phyloP scores from a whole-genome alignment of 2,329 filamentous ascomycete species.

The Sordariomycetes sp. region DNA sequence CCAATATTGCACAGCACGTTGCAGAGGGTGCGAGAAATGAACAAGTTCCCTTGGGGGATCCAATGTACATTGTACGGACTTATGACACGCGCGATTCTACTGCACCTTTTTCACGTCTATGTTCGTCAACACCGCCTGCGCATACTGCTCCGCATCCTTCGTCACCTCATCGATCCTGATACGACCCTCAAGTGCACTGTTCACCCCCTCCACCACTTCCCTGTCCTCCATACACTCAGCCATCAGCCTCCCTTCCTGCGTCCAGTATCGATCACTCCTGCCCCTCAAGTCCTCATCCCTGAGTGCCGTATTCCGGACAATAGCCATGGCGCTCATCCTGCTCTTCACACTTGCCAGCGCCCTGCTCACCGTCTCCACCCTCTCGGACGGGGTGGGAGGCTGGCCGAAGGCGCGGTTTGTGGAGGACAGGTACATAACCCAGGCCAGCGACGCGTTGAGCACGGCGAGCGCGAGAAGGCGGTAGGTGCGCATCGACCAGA shows the following conservation, averaged over 20 bases:
- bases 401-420: conserved; percentile 71
- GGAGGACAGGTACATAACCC: conserved; percentile 62
- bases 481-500: conserved; percentile 57
- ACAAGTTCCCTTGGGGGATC: too few relatives aligned
- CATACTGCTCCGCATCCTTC: conserved; percentile 55
- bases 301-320: conserved; percentile 71
- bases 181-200: conserved; percentile 54
- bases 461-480: conserved; percentile 56
- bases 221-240: conserved; percentile 69
- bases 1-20: too few relatives aligned
- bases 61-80: too few relatives aligned
- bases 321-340: conserved; percentile 62
- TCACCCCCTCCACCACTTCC: conserved; percentile 63
- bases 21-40: too few relatives aligned
- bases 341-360: conserved; percentile 50
- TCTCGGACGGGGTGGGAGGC: conserved; percentile 52
- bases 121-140: conserved; percentile 30
- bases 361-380: conserved; percentile 51
- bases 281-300: conserved; percentile 63
- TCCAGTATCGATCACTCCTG: conserved; percentile 68
- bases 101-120: conserved; percentile 8
- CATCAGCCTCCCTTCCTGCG: conserved; percentile 64
- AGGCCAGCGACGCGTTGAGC: conserved; percentile 55
- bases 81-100: too few relatives aligned
- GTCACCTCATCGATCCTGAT: conserved; percentile 54